Conservation (phyloP, 2,329 filamentous ascomycete genomes). For the Verticillium alfalfae region DNA sequence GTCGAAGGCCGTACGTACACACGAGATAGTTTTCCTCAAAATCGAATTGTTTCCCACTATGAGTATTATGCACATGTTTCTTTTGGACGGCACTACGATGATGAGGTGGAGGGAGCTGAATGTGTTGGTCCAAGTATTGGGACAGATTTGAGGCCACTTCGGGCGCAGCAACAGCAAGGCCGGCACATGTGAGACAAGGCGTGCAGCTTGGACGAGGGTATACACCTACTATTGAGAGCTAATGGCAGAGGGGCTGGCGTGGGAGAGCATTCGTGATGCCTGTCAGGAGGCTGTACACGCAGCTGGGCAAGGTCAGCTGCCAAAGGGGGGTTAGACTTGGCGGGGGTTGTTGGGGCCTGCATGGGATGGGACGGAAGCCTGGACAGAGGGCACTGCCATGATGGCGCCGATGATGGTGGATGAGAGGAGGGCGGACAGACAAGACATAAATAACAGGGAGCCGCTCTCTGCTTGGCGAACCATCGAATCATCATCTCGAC, state of each 20-base stretch:
- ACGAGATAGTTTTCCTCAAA: background rate
- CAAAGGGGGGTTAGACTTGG: background rate
- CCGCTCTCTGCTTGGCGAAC: too few relatives aligned
- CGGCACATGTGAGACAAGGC: too few relatives aligned
- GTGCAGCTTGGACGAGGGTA: background rate
- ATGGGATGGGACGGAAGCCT: background rate
- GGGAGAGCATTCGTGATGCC: background rate
- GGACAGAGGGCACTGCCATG: too few relatives aligned
- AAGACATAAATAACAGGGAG: too few relatives aligned
- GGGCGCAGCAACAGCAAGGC: too few relatives aligned
- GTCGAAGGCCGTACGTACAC: background rate
- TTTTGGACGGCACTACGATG: too few relatives aligned
- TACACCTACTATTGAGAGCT: background rate
- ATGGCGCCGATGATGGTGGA: too few relatives aligned
- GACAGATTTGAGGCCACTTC: too few relatives aligned
- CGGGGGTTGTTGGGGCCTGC: background rate
- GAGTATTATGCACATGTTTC: background rate
- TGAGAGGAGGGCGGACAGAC: too few relatives aligned
- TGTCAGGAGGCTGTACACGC: conserved; percentile 8
- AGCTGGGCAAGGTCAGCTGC: background rate
- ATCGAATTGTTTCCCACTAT: background rate
- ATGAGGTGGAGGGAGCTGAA: too few relatives aligned
- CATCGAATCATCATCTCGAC: too few relatives aligned
- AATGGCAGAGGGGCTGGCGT: background rate
- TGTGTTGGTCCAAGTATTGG: too few relatives aligned